Conservation (phyloP, 345 rosid genomes). For the Euclidium syriacum region DNA sequence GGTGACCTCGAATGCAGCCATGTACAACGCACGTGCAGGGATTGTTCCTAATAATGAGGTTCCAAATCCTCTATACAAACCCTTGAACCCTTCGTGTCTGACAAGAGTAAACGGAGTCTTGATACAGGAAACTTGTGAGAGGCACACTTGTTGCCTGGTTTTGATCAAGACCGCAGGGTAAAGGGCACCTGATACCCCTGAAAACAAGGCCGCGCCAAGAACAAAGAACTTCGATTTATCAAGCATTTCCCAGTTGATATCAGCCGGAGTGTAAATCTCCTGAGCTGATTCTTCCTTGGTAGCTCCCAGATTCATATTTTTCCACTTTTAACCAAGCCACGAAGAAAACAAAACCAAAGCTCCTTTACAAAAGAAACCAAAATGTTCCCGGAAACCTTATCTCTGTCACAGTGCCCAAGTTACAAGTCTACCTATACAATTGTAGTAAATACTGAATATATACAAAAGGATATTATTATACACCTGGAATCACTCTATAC, state of each 20-base stretch:
- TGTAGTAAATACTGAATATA: neutral
- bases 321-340: constrained; percentile 30
- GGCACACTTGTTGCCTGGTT: constrained; percentile 67
- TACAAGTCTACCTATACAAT: too few relatives aligned
- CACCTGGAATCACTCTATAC: neutral
- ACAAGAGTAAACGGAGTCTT: constrained; percentile 39
- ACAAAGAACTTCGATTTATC: constrained; percentile 80
- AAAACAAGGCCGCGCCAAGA: constrained; percentile 68
- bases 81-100: constrained; percentile 51
- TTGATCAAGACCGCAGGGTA: constrained; percentile 69
- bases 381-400: neutral
- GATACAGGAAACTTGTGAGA: constrained; percentile 44
- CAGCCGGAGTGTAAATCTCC: constrained; percentile 63
- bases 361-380: neutral
- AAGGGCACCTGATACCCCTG: constrained; percentile 69
- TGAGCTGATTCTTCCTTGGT: constrained; percentile 58
- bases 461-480: neutral
- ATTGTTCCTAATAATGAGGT: constrained; percentile 70
- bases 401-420: too few relatives aligned
- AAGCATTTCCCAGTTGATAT: constrained; percentile 81
- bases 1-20: constrained; percentile 70
- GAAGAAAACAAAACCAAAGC: neutral
- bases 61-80: constrained; percentile 68
- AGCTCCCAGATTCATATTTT: constrained; percentile 66
- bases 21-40: constrained; percentile 74